phyloP scores from a whole-genome alignment of 31 red algal genomes.

The Asparagopsis taxiformis region DNA sequence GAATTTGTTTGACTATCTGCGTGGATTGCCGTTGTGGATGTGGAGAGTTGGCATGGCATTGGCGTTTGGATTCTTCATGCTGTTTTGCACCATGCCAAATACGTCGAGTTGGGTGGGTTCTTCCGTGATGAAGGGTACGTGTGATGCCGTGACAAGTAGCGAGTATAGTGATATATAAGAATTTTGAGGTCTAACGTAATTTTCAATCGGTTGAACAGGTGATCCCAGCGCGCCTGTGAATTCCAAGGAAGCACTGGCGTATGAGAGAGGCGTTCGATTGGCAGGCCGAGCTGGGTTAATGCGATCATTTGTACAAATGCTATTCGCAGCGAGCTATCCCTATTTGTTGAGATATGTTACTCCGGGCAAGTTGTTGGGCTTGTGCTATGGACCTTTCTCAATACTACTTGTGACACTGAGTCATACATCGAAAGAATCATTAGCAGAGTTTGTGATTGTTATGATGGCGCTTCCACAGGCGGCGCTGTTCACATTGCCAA shows the following conservation, averaged over 20 bases:
- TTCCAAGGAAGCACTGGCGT: background rate
- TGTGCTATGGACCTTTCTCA: too few species aligned
- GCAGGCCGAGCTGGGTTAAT: background rate
- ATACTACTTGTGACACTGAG: too few species aligned
- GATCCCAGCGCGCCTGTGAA: background rate
- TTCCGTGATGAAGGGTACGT: conserved; percentile 7
- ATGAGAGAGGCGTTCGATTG: background rate
- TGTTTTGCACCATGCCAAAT: conserved; percentile 13
- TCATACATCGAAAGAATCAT: too few species aligned
- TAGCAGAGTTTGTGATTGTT: too few species aligned
- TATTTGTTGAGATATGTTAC: background rate
- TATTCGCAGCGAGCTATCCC: background rate
- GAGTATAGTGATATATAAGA: too few species aligned
- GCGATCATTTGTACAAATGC: background rate
- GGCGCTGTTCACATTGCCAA: too few species aligned
- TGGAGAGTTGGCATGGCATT: background rate
- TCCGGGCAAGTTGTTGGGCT: too few species aligned
- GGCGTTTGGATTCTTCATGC: background rate
- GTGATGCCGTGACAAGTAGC: too few species aligned
- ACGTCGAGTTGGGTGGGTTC: conserved; percentile 8
- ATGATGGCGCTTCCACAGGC: too few species aligned
- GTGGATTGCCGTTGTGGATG: background rate
- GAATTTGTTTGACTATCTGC: background rate
- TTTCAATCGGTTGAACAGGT: background rate
- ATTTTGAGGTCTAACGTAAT: too few species aligned